Evolutionary conservation across 2,329 filamentous ascomycete genomes (phyloP), one percentile per base, ranked within the genome.

Genomic region (Xylaria sp.): DNA sequence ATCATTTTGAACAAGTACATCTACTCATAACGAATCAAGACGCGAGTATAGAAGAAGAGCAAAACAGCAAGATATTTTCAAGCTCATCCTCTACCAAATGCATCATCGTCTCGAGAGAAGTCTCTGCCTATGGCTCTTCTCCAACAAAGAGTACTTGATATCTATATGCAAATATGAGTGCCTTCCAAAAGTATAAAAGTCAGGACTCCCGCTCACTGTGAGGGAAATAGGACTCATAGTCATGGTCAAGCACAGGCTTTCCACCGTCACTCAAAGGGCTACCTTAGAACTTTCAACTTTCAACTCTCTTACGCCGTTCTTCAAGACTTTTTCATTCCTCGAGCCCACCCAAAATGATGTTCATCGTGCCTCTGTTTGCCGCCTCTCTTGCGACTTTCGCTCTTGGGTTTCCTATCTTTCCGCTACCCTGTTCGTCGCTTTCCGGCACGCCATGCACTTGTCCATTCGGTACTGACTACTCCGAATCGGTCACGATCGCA

Each of bases 401-500:
- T 11, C 42, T 36, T 6, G 62, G 27, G 42, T 20, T 10, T 9
- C 45, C 33, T 7, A 22, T 27, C 9, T 55, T 58, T 5, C 13
- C 27, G 11, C 10, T 66, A 2, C 65, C 66, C 5, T 70, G 68
- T 33, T 70, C 68, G 3, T 11, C 56, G 0, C 15, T 66, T 20
- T 70, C 68, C 3, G 66, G 63, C 9, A 64, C 66, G 5, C 63
- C 68, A 10, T 70, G 68, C 39, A 53, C 4, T 13, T 70, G 68
- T 15, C 68, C 68, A 7, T 0, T 20, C 2, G 63, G 61, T 5
- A 69, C 68, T 2, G 29, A 61, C 15, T 69, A 66, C 44, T n/a
- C 49, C 11, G 68, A 70, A 36, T 66, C 68, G 15, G 39, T 55
- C 22, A 69, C 66, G 3, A 31, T 10, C 2, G 56, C 50, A 0